phyloP scores from a whole-genome alignment of 805 yeast species.

The Alloascoidea africana region DNA sequence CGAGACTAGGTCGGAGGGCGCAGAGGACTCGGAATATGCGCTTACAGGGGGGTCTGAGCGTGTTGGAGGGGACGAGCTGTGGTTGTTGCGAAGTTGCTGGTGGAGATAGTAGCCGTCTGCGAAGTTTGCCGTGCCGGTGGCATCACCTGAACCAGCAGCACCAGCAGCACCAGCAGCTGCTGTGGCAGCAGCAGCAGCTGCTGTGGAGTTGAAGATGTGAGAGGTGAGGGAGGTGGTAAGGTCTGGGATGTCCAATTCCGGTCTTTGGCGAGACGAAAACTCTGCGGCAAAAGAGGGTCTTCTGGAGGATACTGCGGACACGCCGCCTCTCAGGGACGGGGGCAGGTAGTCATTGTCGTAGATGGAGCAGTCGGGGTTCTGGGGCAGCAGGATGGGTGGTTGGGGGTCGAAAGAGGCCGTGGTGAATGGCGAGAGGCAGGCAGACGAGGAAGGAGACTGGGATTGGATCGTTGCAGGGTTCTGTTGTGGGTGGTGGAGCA shows the following conservation, averaged over 20 bases:
- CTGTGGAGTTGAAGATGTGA: constrained; percentile 4
- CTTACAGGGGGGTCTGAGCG: no score
- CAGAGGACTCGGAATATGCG: no score
- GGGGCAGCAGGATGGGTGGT: constrained; percentile 4
- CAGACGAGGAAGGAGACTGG: neutral
- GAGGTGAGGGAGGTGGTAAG: constrained; percentile 1
- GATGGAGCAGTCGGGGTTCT: no score
- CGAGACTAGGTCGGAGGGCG: no score
- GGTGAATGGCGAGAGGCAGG: constrained; percentile 2
- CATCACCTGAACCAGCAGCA: no score
- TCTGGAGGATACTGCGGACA: constrained; percentile 39
- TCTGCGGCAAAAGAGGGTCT: constrained; percentile 60
- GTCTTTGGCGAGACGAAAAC: constrained; percentile 22
- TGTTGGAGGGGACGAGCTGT: neutral
- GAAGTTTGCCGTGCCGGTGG: no score
- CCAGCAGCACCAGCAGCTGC: constrained; percentile 4
- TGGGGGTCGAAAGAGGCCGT: neutral
- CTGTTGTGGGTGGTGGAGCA: neutral
- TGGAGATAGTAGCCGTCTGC: no score
- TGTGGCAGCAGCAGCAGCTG: constrained; percentile 4
- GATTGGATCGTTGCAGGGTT: neutral
- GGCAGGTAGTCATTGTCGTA: constrained; percentile 6
- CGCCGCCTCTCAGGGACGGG: constrained; percentile 25
- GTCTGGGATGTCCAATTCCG: constrained; percentile 4
- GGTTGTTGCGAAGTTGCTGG: constrained; percentile 5